Conservation (phyloP, 139 green algal genomes). For the Nannochloris sp. region DNA sequence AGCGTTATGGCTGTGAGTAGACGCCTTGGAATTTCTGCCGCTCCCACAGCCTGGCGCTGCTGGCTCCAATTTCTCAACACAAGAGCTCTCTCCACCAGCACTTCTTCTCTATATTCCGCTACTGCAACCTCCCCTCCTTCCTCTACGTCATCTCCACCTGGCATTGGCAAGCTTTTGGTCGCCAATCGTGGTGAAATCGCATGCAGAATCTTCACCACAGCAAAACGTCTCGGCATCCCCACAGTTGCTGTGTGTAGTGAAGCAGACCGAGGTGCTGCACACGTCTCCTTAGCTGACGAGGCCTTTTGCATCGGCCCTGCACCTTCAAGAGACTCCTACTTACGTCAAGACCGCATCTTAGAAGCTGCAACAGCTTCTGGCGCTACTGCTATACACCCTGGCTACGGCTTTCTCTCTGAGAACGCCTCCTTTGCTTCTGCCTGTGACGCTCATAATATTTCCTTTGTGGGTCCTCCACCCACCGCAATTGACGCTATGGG, state of each 20-base stretch:
- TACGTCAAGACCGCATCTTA: constrained; percentile 60
- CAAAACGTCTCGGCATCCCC: constrained; percentile 61
- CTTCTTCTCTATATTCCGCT: no score
- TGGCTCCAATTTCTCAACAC: no score
- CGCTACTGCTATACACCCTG: constrained; percentile 67
- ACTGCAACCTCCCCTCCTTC: no score
- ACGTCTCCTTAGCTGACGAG: constrained; percentile 65
- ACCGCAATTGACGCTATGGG: constrained; percentile 57
- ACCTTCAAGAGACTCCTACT: constrained; percentile 67
- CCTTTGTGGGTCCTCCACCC: constrained; percentile 67
- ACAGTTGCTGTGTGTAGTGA: constrained; percentile 81
- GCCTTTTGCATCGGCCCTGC: constrained; percentile 72
- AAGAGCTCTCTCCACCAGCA: no score
- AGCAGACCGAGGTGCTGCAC: constrained; percentile 48
- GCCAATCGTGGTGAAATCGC: constrained; percentile 91
- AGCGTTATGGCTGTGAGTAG: no score
- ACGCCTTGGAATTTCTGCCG: no score
- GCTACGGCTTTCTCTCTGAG: constrained; percentile 83
- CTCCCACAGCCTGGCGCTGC: no score
- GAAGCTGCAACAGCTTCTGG: constrained; percentile 37
- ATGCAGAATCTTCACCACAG: constrained; percentile 73
- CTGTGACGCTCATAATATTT: constrained; percentile 42
- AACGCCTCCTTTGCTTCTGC: constrained; percentile 59
- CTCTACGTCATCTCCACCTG: not conserved
- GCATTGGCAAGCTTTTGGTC: constrained; percentile 60